Conservation (phyloP, 75 land plant species). For the Sequoiadendron giganteum region DNA sequence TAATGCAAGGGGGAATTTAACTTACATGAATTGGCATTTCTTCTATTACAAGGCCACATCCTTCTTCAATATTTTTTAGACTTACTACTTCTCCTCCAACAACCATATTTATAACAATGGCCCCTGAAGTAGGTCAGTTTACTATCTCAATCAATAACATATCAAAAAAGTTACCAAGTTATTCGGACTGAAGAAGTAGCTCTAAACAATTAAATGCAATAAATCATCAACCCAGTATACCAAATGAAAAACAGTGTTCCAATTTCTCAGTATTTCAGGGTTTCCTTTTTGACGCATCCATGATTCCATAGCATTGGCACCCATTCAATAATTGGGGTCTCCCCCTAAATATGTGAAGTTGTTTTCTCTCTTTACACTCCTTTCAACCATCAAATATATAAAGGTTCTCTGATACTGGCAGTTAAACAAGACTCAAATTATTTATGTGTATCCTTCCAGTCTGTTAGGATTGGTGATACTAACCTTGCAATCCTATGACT, state of each 20-base stretch:
- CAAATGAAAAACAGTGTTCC: not conserved
- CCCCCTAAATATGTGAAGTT: not conserved
- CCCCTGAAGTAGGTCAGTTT: conserved; percentile 41
- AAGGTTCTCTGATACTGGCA: too few relatives aligned
- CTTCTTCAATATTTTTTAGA: conserved; percentile 79
- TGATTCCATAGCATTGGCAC: too few relatives aligned
- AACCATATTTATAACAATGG: conserved; percentile 88
- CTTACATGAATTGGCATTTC: conserved; percentile 95
- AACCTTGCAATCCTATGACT: too few relatives aligned
- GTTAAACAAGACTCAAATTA: too few relatives aligned
- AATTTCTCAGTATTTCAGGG: not conserved
- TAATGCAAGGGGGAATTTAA: not conserved
- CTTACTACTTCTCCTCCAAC: conserved; percentile 92
- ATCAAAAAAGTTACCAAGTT: not conserved
- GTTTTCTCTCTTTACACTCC: not conserved
- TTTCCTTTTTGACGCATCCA: not conserved
- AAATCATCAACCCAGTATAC: not conserved
- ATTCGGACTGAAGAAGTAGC: not conserved
- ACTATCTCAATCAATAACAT: not conserved
- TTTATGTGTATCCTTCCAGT: too few relatives aligned
- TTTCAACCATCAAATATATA: too few relatives aligned
- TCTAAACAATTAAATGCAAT: not conserved
- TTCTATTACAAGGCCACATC: conserved; percentile 68
- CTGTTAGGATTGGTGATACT: too few relatives aligned
- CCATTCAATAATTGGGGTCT: too few relatives aligned